phyloP scores from a whole-genome alignment of 2,329 filamentous ascomycete species.

The Chaetomiaceae sp. region DNA sequence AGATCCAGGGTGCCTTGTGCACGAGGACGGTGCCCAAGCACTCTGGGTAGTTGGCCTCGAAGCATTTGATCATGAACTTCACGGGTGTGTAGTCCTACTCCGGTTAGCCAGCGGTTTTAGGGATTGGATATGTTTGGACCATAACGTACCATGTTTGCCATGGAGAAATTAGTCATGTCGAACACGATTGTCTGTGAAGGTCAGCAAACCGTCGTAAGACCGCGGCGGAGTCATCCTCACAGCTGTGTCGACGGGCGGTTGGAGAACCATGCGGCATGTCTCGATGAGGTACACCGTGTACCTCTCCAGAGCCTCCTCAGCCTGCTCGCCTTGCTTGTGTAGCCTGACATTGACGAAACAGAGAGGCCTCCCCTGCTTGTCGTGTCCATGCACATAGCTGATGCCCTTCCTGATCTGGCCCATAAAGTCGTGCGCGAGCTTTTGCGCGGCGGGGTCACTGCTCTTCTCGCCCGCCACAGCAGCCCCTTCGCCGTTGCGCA shows the following conservation, averaged over 20 bases:
- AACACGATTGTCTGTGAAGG: slow-evolving; percentile 74
- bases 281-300: slow-evolving; percentile 95
- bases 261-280: slow-evolving; percentile 79
- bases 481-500: slow-evolving; percentile 67
- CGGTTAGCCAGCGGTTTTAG: slow-evolving; percentile 19
- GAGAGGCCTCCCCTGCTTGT: slow-evolving; percentile 80
- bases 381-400: slow-evolving; percentile 82
- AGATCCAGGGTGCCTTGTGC: slow-evolving; percentile 95
- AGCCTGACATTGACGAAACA: slow-evolving; percentile 79
- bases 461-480: slow-evolving; percentile 58
- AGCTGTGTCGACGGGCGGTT: slow-evolving; percentile 81
- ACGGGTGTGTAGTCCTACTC: slow-evolving; percentile 82
- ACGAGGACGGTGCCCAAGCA: slow-evolving; percentile 84
- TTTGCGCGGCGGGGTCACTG: slow-evolving; percentile 58
- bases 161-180: slow-evolving; percentile 89
- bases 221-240: slow-evolving; percentile 50
- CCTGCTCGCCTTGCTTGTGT: slow-evolving; percentile 79
- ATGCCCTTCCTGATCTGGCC: slow-evolving; percentile 84
- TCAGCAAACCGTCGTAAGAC: slow-evolving; percentile 20
- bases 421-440: slow-evolving; percentile 70
- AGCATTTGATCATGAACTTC: slow-evolving; percentile 99
- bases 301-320: slow-evolving; percentile 73
- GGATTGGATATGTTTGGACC: background rate
- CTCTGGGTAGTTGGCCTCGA: slow-evolving; percentile 97
- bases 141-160: slow-evolving; percentile 80